A percentile compares a stretch with the other conserved stretches of the same genome.
Evolutionary conservation across 2,329 filamentous ascomycete species (phyloP).

Genomic region (Alternaria dauci): DNA sequence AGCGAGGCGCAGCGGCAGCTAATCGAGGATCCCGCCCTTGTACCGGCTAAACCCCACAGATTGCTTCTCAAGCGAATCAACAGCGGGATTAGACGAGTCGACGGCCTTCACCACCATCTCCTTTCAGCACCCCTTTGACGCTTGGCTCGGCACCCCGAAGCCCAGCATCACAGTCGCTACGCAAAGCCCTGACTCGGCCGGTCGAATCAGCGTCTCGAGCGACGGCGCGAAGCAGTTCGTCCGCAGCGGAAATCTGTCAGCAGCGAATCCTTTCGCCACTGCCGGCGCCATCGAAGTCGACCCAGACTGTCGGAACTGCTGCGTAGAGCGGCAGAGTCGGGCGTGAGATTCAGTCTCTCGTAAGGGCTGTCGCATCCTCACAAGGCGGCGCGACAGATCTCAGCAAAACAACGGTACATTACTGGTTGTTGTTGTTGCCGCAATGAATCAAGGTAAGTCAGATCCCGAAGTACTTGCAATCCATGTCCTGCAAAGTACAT

Average conservation of each 20-base stretch:
- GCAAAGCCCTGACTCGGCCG: constrained; percentile 17
- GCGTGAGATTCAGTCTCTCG: constrained; percentile 37
- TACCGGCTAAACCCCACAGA: constrained; percentile 50
- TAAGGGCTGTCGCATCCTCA: constrained; percentile 27
- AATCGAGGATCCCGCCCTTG: constrained; percentile 48
- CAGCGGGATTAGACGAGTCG: constrained; percentile 43
- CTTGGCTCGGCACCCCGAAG: constrained; percentile 26
- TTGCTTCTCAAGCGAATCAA: constrained; percentile 49
- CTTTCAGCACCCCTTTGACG: constrained; percentile 25
- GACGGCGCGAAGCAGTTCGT: constrained; percentile 22
- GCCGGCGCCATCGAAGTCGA: constrained; percentile 37
- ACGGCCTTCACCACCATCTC: constrained; percentile 24
- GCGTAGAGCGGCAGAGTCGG: constrained; percentile 31
- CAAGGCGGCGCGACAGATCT: constrained; percentile 28
- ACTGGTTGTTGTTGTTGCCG: constrained; percentile 30
- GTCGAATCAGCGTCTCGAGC: constrained; percentile 19
- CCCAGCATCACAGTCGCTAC: constrained; percentile 20
- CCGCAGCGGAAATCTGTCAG: constrained; percentile 27
- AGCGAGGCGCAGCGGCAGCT: constrained; percentile 48
- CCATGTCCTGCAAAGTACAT: constrained; percentile 35
- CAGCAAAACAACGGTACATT: constrained; percentile 32
- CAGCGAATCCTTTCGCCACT: constrained; percentile 37
- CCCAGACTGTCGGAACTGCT: constrained; percentile 37
- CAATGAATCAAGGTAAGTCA: constrained; percentile 53
- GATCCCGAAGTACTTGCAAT: constrained; percentile 36